Percentiles rank a stretch among this genome's conserved stretches.
phyloP scores from a whole-genome alignment of 768 basidiomycete genomes.

The Termitomyces bulborhizus region DNA sequence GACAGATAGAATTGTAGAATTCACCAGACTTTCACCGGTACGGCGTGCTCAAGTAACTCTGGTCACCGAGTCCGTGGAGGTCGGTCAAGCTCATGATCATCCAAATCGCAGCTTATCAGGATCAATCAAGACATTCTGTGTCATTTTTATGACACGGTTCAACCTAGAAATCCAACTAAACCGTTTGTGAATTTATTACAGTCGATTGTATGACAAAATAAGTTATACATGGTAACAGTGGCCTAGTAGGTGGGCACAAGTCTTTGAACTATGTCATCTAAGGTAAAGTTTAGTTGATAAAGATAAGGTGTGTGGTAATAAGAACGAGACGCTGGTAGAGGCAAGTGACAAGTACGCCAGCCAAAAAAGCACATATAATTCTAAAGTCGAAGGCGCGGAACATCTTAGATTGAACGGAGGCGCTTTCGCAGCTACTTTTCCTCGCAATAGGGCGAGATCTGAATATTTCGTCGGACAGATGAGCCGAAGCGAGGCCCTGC shows the following conservation, averaged over 20 bases:
- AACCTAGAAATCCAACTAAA: neutral
- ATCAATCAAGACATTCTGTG: too few relatives aligned
- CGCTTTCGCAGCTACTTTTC: slow-evolving; percentile 4
- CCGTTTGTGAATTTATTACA: neutral
- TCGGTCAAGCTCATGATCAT: neutral
- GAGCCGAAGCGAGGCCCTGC: slow-evolving; percentile 35
- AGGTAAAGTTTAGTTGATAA: slow-evolving; percentile 1
- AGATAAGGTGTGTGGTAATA: slow-evolving; percentile 6
- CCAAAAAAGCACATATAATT: slow-evolving; percentile 12
- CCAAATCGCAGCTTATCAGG: neutral
- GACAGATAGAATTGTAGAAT: neutral
- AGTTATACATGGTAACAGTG: neutral
- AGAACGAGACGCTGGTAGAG: slow-evolving; percentile 8
- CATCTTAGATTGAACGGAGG: slow-evolving; percentile 4
- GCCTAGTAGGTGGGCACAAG: neutral
- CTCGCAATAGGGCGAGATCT: slow-evolving; percentile 9
- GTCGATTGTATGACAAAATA: neutral
- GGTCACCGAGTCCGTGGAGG: neutral
- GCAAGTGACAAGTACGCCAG: slow-evolving; percentile 11
- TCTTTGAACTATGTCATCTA: neutral
- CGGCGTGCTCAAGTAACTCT: neutral
- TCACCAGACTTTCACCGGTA: neutral
- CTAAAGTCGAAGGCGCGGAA: slow-evolving; percentile 6
- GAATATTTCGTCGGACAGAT: slow-evolving; percentile 16
- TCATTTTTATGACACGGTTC: neutral